phyloP scores from a whole-genome alignment of 345 rosid species.

The Citrus maxima region DNA sequence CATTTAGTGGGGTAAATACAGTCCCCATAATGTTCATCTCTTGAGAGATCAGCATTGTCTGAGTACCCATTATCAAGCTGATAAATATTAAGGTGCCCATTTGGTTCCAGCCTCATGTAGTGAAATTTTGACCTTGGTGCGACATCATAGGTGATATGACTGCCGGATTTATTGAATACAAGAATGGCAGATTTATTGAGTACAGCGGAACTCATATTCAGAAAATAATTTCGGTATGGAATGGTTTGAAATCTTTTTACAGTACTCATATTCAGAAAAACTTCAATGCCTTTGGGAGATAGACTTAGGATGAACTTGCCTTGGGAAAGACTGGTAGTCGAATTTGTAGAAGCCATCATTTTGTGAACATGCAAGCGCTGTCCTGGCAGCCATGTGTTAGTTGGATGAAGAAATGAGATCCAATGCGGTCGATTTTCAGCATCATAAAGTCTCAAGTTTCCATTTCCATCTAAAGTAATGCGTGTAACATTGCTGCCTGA shows the following conservation, averaged over 20 bases:
- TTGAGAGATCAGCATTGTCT: slow-evolving; percentile 8
- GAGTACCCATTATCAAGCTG: slow-evolving; percentile 4
- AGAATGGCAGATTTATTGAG: not conserved
- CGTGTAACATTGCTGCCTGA: not conserved
- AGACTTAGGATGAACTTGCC: not conserved
- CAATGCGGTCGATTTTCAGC: not conserved
- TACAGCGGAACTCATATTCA: not conserved
- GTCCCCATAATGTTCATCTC: not conserved
- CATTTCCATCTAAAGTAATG: slow-evolving; percentile 7
- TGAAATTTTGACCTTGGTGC: not conserved
- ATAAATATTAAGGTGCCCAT: slow-evolving; percentile 17
- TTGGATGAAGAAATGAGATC: slow-evolving; percentile 1
- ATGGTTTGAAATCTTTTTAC: not conserved
- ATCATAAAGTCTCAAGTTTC: slow-evolving; percentile 6
- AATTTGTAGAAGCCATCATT: slow-evolving; percentile 8
- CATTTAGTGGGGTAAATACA: slow-evolving; percentile 20
- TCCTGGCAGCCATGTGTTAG: slow-evolving; percentile 1
- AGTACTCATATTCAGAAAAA: slow-evolving; percentile 1
- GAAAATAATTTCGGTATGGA: not conserved
- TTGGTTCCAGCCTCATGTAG: slow-evolving; percentile 15
- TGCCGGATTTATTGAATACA: not conserved
- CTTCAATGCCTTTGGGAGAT: not conserved
- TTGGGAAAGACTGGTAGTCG: not conserved
- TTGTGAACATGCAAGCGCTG: not conserved
- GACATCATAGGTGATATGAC: not conserved